Evolutionary conservation across 2,329 filamentous ascomycete genomes (phyloP), one percentile per base, ranked within the genome.

Genomic region (Didymella glomerata): DNA sequence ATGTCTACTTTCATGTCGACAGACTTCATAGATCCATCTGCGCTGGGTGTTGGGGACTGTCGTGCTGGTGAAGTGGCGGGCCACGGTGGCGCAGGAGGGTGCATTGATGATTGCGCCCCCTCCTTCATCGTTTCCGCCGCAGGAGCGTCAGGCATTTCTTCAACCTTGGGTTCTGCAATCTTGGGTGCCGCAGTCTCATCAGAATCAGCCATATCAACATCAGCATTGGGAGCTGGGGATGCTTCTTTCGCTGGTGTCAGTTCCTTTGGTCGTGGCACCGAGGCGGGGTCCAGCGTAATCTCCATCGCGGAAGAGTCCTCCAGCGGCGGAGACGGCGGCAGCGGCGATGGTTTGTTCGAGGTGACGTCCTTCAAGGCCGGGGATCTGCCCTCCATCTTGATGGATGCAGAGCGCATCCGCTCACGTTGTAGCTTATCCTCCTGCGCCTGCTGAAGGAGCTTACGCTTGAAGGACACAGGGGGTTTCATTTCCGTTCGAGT

Each of bases 391-490:
- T 76, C 75, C 51, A 66, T 63, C 57, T 77, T 77, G 4, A 75
- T 68, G 2, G 73, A 75, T 28, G 71, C 67, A n/a, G 74, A 77
- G 48, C 71, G 71, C 42, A 71, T 72, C 28, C 73, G 73, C 63
- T 77, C 75, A 32, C 76, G 73, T 53, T 73, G 69, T 46, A 75
- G 36, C 55, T 76, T 76, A 47, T 76, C 74, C 57, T 77, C 74
- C 55, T 72, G 70, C 14, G 76, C 76, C 51, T 76, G 75, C 38
- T 72, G 71, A n/a, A 78, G 62, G 25, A 78, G 70, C 61, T 69
- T 74, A 42, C 75, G 71, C 58, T 76, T 74, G 62, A 76, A 77
- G 0, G 75, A 77, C 47, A 75, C 52, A 4, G 68, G 72, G 13
- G 73, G 73, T 45, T 67, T 71, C 63, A 71, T 70, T 46, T 57